These are phyloP conservation scores for Ascodesmis nigricans DNA, from an alignment of 495 filamentous ascomycete species.

Conservation along the genomic window DNA sequence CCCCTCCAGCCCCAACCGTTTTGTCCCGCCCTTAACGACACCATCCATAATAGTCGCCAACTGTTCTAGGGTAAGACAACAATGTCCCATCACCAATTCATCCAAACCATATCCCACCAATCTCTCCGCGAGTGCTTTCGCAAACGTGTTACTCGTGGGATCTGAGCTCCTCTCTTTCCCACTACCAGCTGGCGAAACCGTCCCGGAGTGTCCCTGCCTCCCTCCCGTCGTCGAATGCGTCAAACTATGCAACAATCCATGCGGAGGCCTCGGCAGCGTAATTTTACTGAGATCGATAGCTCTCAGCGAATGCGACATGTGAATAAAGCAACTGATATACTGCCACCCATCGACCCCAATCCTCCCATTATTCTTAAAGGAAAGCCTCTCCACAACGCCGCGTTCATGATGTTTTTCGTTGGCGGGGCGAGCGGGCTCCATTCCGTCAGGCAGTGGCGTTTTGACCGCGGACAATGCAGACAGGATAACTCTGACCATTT, in stretches of 20 bases:
- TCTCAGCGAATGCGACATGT: conserved; percentile 70
- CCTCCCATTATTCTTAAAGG: conserved; percentile 71
- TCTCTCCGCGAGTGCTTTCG: conserved; percentile 52
- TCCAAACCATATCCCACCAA: conserved; percentile 55
- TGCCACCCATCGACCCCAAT: conserved; percentile 76
- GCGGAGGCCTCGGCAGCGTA: conserved; percentile 39
- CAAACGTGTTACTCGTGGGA: conserved; percentile 39
- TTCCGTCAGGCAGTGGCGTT: conserved; percentile 27
- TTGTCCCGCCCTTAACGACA: conserved; percentile 46
- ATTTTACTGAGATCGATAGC: conserved; percentile 70
- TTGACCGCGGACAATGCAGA: conserved; percentile 70
- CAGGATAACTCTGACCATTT: conserved; percentile 64
- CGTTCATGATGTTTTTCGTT: conserved; percentile 26
- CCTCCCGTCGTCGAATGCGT: no score
- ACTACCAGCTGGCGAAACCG: conserved; percentile 4
- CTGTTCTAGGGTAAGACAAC: conserved; percentile 44
- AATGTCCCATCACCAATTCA: conserved; percentile 64
- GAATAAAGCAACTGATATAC: conserved; percentile 70
- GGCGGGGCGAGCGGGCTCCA: conserved; percentile 20
- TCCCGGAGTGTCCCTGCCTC: no score
- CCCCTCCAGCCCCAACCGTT: conserved; percentile 58
- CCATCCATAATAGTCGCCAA: conserved; percentile 56
- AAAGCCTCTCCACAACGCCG: conserved; percentile 67
- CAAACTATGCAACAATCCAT: conserved; percentile 11
- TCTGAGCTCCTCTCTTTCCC: conserved; percentile 4